Evolutionary conservation across 2,329 filamentous ascomycete species (phyloP), one percentile per base, ranked within the genome.

Genomic region (Ceratocystis destructans): DNA sequence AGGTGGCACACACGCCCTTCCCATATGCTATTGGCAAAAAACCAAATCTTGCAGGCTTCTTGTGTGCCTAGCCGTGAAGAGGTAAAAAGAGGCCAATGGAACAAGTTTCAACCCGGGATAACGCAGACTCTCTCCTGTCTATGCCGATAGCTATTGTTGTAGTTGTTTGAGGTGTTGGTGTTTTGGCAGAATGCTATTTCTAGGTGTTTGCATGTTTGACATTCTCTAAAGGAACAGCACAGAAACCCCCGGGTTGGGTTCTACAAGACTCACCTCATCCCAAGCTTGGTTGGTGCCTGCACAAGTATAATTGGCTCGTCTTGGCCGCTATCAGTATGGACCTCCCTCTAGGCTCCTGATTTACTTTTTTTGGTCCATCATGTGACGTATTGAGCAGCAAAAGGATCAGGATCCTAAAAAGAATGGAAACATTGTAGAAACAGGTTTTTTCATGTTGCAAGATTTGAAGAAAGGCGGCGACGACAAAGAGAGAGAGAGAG

Each of bases 371-470:
- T 37, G 33, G 33, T 12, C 46, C 17, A 7, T 57, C 53, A 57
- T 57, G 53, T 57, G 53, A 28, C 25, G 22, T 31, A 57, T 25
- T 55, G 12, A 25, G 10, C 10, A 31, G 50, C n/a, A 20, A 57
- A 57, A 57, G 53, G 53, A 57, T 57, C 15, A 25, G 22, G 46
- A 31, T 33, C 53, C 53, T 57, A 1, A n/a, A 8, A 31, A 33
- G 25, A 57, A 57, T 25, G 33, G 53, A 57, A 57, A 57, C 53
- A 57, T 57, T 57, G 22, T 53, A 31, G 25, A 57, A 57, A 57
- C 53, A 57, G 41, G 61, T 63, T 37, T 37, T 63, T 28, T 44
- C 22, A 31, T 25, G 28, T 2, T 25, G 61, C 20, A 8, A 33
- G 12, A n/a, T 28, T 22, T 62, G n/a, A 31, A 31, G 31, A 62